Base-by-base conservation (phyloP, 192 early-diverging fungal genomes). In the Coemansia sp. region DNA sequence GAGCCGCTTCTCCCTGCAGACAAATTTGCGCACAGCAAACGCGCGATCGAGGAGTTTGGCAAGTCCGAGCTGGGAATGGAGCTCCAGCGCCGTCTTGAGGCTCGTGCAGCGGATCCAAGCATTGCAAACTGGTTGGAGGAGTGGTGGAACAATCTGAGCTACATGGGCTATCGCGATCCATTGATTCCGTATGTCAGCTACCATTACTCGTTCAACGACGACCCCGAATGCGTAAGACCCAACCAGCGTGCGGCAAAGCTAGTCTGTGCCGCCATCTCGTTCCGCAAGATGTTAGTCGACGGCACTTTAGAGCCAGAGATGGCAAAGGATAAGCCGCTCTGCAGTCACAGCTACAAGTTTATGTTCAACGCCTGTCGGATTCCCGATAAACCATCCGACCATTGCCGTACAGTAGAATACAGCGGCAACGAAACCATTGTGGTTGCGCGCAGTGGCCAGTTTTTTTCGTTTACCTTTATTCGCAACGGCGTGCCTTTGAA, bases 341-440 rank as follows among this genome's bases (percentile, higher is more conserved):
- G 92, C 67, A 91, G 90, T 75, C 88, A 93, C 53, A 93, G 94
- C 60, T 97, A 95, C 88, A 91, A 93, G 83, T 95, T 89, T 78
- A 89, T 99, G 92, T 99, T 99, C 88, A 95, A 98, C 76, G 89
- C 94, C 23, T 94, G 92, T 79, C 91, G 97, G 59, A 92, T 96
- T 62, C 96, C 97, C 33, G 69, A 84, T 41, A 91, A 93, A 67
- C 94, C 95, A 9, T 90, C 90, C 9, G 97, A 99, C 80, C 81
- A 86, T 60, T 93, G 91, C 38, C 77, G 83, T n/a, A 86, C 75
- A 6, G 86, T 83, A 35, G 87, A 92, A 48, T 94, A 94, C 20
- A 45, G 46, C 2, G 78, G 79, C 48, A 91, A 95, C 84, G 88
- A 90, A 64, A 91, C 94, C 67, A 80, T 98, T 15, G 83, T 91